These are phyloP conservation scores for Psilocybe mexicana DNA, from an alignment of 1,284 basidiomycete species.

Conservation along the genomic window DNA sequence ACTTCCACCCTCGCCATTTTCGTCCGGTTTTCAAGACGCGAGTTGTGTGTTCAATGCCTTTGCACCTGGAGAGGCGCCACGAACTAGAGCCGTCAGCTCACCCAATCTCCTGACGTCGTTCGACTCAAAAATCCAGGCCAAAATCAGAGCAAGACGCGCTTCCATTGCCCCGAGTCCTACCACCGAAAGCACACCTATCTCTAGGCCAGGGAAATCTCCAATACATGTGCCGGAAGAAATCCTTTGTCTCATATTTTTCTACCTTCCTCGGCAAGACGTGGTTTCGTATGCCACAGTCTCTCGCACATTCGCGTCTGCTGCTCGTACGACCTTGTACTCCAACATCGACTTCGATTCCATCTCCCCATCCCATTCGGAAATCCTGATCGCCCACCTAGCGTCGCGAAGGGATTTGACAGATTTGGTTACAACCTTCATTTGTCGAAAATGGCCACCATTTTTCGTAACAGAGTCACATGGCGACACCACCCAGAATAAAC, in stretches of 20 bases:
- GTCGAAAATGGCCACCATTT: slow-evolving; percentile 39
- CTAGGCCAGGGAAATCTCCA: neutral
- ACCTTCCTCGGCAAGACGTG: slow-evolving; percentile 26
- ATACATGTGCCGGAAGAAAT: slow-evolving; percentile 27
- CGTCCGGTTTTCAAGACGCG: slow-evolving; percentile 6
- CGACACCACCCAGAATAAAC: slow-evolving; percentile 19
- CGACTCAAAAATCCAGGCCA: slow-evolving; percentile 7
- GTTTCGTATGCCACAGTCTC: slow-evolving; percentile 27
- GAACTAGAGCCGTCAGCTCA: slow-evolving; percentile 30
- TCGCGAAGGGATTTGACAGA: slow-evolving; percentile 38
- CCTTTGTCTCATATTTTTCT: slow-evolving; percentile 24
- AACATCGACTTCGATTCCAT: slow-evolving; percentile 35
- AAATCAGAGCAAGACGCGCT: slow-evolving; percentile 1
- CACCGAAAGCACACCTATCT: neutral
- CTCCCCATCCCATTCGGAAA: slow-evolving; percentile 28
- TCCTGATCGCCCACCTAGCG: slow-evolving; percentile 35
- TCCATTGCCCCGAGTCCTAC: slow-evolving; percentile 7
- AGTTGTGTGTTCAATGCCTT: slow-evolving; percentile 13
- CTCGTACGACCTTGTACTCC: slow-evolving; percentile 28
- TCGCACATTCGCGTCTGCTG: slow-evolving; percentile 27
- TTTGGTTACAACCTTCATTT: slow-evolving; percentile 36
- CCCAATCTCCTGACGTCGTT: slow-evolving; percentile 24
- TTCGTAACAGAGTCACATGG: slow-evolving; percentile 26
- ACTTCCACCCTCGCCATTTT: slow-evolving; percentile 35
- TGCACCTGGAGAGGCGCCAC: slow-evolving; percentile 18